A percentile compares a stretch with the other conserved stretches of the same genome.
phyloP scores from a whole-genome alignment of 2,329 filamentous ascomycete genomes.

The Blastomyces silverae region DNA sequence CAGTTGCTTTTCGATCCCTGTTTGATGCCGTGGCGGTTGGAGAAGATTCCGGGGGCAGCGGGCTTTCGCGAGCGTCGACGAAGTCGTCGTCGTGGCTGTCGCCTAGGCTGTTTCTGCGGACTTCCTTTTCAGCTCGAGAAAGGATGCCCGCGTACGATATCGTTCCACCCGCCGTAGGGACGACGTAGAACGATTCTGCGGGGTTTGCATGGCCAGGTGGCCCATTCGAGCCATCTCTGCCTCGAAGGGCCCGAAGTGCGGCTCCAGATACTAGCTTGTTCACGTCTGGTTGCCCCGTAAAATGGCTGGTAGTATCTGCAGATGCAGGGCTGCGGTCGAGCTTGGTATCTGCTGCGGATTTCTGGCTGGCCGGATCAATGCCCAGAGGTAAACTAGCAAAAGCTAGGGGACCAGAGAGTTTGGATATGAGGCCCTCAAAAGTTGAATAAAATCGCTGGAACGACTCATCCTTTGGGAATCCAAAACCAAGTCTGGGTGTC shows the following conservation, averaged over 20 bases:
- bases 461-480: slow-evolving; percentile 56
- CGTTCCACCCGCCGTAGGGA: slow-evolving; percentile 84
- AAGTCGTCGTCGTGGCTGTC: slow-evolving; percentile 71
- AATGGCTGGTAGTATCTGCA: slow-evolving; percentile 33
- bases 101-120: slow-evolving; percentile 46
- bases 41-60: slow-evolving; percentile 43
- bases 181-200: slow-evolving; percentile 79
- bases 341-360: slow-evolving; percentile 32
- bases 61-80: slow-evolving; percentile 73
- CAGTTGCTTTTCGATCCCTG: slow-evolving; percentile 31
- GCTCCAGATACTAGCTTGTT: slow-evolving; percentile 78
- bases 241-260: slow-evolving; percentile 69
- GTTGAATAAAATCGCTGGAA: slow-evolving; percentile 89
- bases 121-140: slow-evolving; percentile 45
- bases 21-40: slow-evolving; percentile 40
- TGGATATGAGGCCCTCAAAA: slow-evolving; percentile 81
- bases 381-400: slow-evolving; percentile 85
- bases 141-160: slow-evolving; percentile 90
- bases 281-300: slow-evolving; percentile 62
- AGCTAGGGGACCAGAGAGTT: slow-evolving; percentile 79
- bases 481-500: slow-evolving; percentile 20
- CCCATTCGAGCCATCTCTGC: slow-evolving; percentile 55
- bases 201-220: slow-evolving; percentile 47
- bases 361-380: slow-evolving; percentile 40
- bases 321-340: slow-evolving; percentile 35